phyloP scores from a whole-genome alignment of 1,139 yeast species.

The Debaryomycetaceae sp. region DNA sequence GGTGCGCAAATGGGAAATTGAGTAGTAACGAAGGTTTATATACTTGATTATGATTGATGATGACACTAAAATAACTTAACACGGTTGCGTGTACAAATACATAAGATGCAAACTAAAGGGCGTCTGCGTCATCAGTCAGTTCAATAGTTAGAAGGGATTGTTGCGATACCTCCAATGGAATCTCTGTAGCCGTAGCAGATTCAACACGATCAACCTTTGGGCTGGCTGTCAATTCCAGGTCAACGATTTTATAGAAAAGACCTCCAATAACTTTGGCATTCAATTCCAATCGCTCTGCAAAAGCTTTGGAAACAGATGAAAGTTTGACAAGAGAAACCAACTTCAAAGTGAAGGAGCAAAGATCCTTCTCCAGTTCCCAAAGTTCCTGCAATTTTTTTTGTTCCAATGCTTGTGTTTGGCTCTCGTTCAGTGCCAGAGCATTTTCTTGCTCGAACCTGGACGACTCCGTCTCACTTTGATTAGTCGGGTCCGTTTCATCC shows the following conservation, averaged over 20 bases:
- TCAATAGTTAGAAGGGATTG: no score
- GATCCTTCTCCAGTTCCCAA: conserved; percentile 39
- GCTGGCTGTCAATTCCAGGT: no score
- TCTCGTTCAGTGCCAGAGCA: conserved; percentile 17
- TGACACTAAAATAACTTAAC: no score
- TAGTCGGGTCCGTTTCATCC: conserved; percentile 10
- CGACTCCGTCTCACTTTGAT: conserved; percentile 14
- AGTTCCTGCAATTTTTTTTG: conserved; percentile 13
- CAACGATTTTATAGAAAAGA: conserved; percentile 22
- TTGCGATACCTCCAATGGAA: no score
- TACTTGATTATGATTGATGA: no score
- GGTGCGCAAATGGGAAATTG: no score
- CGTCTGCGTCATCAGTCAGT: no score
- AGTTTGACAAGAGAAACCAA: conserved; percentile 41
- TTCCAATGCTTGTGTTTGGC: conserved; percentile 9
- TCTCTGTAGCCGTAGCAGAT: no score
- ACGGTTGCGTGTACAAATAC: no score
- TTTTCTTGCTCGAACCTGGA: conserved; percentile 9
- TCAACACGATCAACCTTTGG: no score
- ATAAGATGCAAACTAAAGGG: no score
- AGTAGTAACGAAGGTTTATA: no score
- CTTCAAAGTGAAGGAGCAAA: conserved; percentile 51
- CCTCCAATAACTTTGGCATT: conserved; percentile 49
- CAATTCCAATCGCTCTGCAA: conserved; percentile 38
- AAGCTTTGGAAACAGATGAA: conserved; percentile 27